Evolutionary conservation across 2,329 filamentous ascomycete genomes (phyloP), one percentile per base, ranked within the genome.

Genomic region (Huntiella abstrusa): DNA sequence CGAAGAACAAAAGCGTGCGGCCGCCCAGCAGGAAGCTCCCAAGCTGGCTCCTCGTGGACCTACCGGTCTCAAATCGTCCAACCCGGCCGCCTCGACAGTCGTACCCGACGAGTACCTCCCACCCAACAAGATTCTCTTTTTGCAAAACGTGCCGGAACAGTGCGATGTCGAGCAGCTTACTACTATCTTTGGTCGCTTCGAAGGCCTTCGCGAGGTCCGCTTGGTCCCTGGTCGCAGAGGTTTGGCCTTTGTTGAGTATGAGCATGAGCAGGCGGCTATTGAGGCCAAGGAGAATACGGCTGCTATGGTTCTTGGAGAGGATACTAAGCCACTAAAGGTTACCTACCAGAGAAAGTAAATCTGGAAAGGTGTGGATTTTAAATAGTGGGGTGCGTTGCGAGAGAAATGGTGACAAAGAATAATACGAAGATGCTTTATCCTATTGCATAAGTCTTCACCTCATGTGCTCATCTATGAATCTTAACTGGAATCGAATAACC

Each of bases 21-120:
- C 70, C 13, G 63, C 58, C 19, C 28, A 43, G 16, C 75, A 80
- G 0, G 65, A 73, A 46, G 70, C 78, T 12, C 70, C 73, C n/a
- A 59, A 58, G 36, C 54, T 58, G 3, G 47, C 48, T 12, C 22
- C 22, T 28, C 73, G 77, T 55, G 76, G 77, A 37, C 67, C 73
- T 17, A 57, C 59, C 0, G 83, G 83, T 33, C 74, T 88, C 65
- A 92, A 92, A 60, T 75, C 83, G 4, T 81, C 80, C 1, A 76
- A 75, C 49, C 71, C 76, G 4, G 69, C 75, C 11, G 70, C 76
- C 1, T 69, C 79, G 3, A 71, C 81, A 8, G 80, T 86, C 47
- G 79, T 96, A 13, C 86, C 87, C n/a, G 91, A 96, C 71, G 91
- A 98, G 64, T 96, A 94, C 62, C 74, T 96, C 3, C 88, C 88